Evolutionary conservation across 352 stramenopile genomes (phyloP).

Genomic region (Thraustochytrium striatum): DNA sequence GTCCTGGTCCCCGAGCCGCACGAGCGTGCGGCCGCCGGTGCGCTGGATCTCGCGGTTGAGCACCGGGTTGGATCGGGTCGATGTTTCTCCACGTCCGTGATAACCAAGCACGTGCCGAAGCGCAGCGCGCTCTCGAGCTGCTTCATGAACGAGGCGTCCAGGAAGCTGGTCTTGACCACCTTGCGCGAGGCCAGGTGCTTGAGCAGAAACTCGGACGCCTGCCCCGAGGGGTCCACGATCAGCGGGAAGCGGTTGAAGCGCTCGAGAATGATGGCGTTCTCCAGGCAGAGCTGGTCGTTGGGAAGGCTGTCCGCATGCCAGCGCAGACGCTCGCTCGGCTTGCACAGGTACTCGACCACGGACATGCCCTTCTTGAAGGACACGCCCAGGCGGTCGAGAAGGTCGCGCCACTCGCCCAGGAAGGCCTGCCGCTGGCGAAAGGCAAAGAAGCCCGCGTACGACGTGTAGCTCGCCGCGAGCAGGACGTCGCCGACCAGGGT

Average conservation of each 20-base stretch:
- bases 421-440: conserved; percentile 91
- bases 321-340: conserved; percentile 83
- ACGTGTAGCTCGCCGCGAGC: conserved; percentile 91
- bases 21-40: conserved; percentile 92
- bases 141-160: conserved; percentile 98
- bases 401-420: conserved; percentile 87
- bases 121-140: conserved; percentile 97
- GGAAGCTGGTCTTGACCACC: conserved; percentile 97
- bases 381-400: conserved; percentile 87
- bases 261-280: conserved; percentile 98
- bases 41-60: conserved; percentile 98
- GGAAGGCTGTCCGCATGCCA: conserved; percentile 90
- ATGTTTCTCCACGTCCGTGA: conserved; percentile 99
- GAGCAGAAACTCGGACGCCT: conserved; percentile 97
- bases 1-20: conserved; percentile 95
- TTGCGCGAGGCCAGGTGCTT: conserved; percentile 85
- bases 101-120: conserved; percentile 96
- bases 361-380: conserved; percentile 70
- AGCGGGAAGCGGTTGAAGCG: conserved; percentile 94
- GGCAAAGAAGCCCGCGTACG: conserved; percentile 97
- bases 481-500: conserved; percentile 95
- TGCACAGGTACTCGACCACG: conserved; percentile 94
- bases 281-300: conserved; percentile 91
- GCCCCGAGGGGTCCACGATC: conserved; percentile 96
- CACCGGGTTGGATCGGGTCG: conserved; percentile 98